These are phyloP conservation scores for Galeopsis tetrahit DNA, from an alignment of 257 asterid genomes.

Conservation along the genomic window DNA sequence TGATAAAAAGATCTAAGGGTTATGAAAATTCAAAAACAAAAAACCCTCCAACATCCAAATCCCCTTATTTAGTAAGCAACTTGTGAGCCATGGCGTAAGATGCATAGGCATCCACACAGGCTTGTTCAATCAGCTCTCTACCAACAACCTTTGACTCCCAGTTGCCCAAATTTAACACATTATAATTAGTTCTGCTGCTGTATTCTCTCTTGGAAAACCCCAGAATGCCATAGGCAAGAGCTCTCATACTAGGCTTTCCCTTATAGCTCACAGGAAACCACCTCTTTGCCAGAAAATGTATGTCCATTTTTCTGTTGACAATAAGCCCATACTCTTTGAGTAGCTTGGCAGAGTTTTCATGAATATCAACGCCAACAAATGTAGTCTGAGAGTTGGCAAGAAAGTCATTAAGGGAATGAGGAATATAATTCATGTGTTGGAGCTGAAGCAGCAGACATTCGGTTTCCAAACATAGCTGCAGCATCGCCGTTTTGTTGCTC, in stretches of 20 bases:
- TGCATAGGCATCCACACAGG: slow-evolving; percentile 44
- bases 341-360: slow-evolving; percentile 29
- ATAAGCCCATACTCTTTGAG: slow-evolving; percentile 32
- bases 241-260: slow-evolving; percentile 37
- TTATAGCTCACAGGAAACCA: slow-evolving; percentile 47
- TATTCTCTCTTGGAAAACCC: slow-evolving; percentile 36
- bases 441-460: slow-evolving; percentile 49
- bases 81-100: slow-evolving; percentile 38
- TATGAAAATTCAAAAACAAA: too few relatives aligned
- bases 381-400: slow-evolving; percentile 25
- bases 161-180: slow-evolving; percentile 10
- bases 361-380: slow-evolving; percentile 39
- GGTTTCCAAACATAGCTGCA: slow-evolving; percentile 42
- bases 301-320: slow-evolving; percentile 30
- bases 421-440: slow-evolving; percentile 37
- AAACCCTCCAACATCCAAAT: too few relatives aligned
- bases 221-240: slow-evolving; percentile 37
- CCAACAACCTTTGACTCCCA: slow-evolving; percentile 45
- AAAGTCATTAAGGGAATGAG: slow-evolving; percentile 27
- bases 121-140: slow-evolving; percentile 38
- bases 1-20: too few relatives aligned
- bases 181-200: too few relatives aligned
- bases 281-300: slow-evolving; percentile 35
- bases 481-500: slow-evolving; percentile 37
- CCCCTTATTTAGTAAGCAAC: slow-evolving; percentile 21